Base-by-base conservation (phyloP, 257 asterid species). In the Pogostemon cablin region DNA sequence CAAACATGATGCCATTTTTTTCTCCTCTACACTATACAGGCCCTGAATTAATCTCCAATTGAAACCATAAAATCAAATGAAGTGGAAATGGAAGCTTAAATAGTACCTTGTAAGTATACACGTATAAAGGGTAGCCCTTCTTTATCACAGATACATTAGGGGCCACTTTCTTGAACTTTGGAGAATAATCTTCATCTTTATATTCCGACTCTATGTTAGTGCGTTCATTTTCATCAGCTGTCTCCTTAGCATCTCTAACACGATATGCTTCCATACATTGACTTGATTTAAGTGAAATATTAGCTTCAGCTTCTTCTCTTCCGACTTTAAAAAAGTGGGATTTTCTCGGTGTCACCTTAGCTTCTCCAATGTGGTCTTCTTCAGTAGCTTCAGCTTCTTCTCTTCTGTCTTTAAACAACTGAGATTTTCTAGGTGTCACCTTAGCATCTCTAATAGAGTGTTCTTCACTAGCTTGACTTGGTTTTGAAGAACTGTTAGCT, bases 21-120 rank as follows among this genome's bases (percentile, higher is more conserved):
- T 43, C 32, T 42, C 34, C 11, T 65, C 65, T 42, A 37, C 9
- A 2, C 20, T n/a, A 25, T 37, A n/a, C 32, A 15, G 60, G 46
- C 50, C 38, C 42, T 38, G 63, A 9, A 72, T 50, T 52, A 43
- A 10, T 55, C 64, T 39, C 39, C 75, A 47, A 54, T 20, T 3
- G 3, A 5, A 32, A 70, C n/a, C 59, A 4, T 8, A 46, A 38
- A 66, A 59, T n/a, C 5, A 62, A 77, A 65, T 1, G 60, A 59
- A 73, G 57, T 39, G 48, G 52, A 47, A 77, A 63, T 11, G 48
- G 17, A 64, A 54, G 79, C 58, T 32, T 46, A 70, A 48, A 52
- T 0, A 70, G 75, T 76, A 93, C 97, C 97, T 88, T 85, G 80
- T 86, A 85, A 38, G 93, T 82, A 63, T 87, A 93, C 43, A 90